Base-by-base conservation (phyloP, 2,329 filamentous ascomycete species). In the Fusarium dlaminii region DNA sequence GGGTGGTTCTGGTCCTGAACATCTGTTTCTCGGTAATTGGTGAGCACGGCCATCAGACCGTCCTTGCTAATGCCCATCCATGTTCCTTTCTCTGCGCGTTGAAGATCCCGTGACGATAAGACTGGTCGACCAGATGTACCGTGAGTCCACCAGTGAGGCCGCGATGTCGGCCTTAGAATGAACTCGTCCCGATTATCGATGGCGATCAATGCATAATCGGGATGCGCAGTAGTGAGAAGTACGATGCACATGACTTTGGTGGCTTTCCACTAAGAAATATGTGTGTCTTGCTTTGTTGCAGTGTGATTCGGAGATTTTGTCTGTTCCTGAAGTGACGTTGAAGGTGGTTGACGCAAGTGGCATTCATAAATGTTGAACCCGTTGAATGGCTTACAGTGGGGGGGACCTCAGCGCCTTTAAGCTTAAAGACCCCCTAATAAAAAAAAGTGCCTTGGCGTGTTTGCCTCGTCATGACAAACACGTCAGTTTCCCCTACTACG, bases 121-220 rank as follows among this genome's bases (percentile, higher is more conserved):
- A 92, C 83, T 65, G 85, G 74, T 46, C 81, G 70, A 20, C 84
- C 84, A 37, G 84, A 83, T 43, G 80, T 78, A 27, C 81, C 80
- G 68, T 86, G 86, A 48, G 81, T 86, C 90, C 90, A 92, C 90
- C 90, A 92, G 80, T 91, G 87, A 12, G 90, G 90, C 66, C 88
- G 85, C 59, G 88, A 90, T 5, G 90, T 92, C 8, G 90, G 90
- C 34, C 90, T 86, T 20, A 91, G 85, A 72, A 92, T 89, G 82
- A 89, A 92, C 80, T 92, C 93, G 84, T 96, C 93, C 76, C 93
- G 89, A 81, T 96, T 96, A 83, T 95, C 90, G 79, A 95, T 86
- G 68, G 94, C 84, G 76, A 96, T 92, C 68, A 95, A 86, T 32
- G 92, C 88, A 82, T 95, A 95, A 74, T 88, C 86, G 15, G 93